These are phyloP conservation scores for Sarcodon aspratus DNA, from an alignment of 768 basidiomycete species.

Conservation along the genomic window DNA sequence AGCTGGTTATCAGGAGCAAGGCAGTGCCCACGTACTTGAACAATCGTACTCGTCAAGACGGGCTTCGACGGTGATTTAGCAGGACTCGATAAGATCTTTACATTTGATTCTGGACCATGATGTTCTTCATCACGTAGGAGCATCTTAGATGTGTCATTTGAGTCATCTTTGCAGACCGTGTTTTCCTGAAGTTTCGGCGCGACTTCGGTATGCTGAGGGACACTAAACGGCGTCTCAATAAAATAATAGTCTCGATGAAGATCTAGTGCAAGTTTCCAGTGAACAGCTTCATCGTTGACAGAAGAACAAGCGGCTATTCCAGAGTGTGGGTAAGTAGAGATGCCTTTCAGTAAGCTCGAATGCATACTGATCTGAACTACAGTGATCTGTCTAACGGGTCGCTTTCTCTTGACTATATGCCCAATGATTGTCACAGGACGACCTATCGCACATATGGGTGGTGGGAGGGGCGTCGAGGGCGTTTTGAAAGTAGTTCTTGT, in stretches of 20 bases:
- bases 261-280: not conserved
- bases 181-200: not conserved
- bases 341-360: not conserved
- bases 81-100: too few relatives aligned
- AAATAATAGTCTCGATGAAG: not conserved
- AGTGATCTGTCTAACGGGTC: slow-evolving; percentile 30
- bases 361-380: slow-evolving; percentile 41
- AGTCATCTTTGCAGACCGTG: too few relatives aligned
- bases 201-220: not conserved
- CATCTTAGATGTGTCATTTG: too few relatives aligned
- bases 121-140: too few relatives aligned
- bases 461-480: slow-evolving; percentile 11
- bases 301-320: not conserved
- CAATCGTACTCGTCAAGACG: too few relatives aligned
- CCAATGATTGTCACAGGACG: slow-evolving; percentile 36
- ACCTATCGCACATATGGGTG: slow-evolving; percentile 33
- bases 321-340: not conserved
- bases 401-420: slow-evolving; percentile 26
- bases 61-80: too few relatives aligned
- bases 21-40: too few relatives aligned
- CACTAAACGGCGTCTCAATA: not conserved
- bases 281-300: not conserved
- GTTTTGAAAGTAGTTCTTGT: slow-evolving; percentile 5
- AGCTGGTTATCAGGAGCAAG: too few relatives aligned
- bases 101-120: too few relatives aligned